phyloP scores from a whole-genome alignment of 495 filamentous ascomycete genomes.

The Trichoderma virens region DNA sequence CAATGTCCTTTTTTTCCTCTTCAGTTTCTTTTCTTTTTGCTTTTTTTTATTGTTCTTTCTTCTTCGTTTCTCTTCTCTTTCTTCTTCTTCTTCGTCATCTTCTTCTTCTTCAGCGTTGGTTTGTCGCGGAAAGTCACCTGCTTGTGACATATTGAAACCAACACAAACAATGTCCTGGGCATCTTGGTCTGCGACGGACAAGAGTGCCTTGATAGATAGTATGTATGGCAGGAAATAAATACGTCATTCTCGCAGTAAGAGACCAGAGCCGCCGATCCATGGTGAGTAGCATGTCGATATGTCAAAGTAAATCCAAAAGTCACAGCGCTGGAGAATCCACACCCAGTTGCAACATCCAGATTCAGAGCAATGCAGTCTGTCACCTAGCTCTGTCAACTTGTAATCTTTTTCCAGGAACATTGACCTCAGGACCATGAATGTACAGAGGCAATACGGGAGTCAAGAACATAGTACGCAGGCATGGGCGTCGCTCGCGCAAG shows the following conservation, averaged over 20 bases:
- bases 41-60: neutral
- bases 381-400: neutral
- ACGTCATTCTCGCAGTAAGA: neutral
- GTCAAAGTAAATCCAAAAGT: slow-evolving; percentile 3
- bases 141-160: neutral
- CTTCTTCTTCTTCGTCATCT: neutral
- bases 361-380: neutral
- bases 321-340: neutral
- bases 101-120: neutral
- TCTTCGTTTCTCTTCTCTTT: neutral
- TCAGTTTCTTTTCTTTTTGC: neutral
- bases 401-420: neutral
- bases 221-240: neutral
- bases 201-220: neutral
- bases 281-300: neutral
- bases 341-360: neutral
- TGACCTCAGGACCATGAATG: neutral
- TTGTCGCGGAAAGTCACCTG: neutral
- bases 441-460: neutral
- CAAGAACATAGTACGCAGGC: slow-evolving; percentile 2
- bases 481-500: neutral
- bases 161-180: neutral
- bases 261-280: neutral
- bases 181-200: neutral
- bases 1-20: neutral